phyloP scores from a whole-genome alignment of 2,329 filamentous ascomycete species.

The Phialophora verrucosa region DNA sequence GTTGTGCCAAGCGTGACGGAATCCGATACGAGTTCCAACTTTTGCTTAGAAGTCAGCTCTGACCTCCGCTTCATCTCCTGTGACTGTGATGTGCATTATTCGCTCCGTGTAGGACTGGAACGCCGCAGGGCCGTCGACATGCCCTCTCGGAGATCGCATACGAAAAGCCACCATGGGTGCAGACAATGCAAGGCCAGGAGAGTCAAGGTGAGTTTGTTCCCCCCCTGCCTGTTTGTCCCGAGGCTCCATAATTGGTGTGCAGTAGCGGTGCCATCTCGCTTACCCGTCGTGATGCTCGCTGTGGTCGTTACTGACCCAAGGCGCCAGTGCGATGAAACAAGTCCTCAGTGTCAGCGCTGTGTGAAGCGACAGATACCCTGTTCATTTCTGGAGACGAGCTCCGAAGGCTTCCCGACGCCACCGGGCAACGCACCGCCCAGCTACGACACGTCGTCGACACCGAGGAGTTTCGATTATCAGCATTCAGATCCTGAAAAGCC shows the following conservation, averaged over 20 bases:
- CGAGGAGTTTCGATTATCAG: constrained; percentile 32
- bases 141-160: constrained; percentile 40
- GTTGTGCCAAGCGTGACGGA: constrained; percentile 17
- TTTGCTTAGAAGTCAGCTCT: constrained; percentile 13
- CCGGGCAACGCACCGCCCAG: constrained; percentile 19
- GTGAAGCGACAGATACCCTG: constrained; percentile 39
- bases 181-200: constrained; percentile 39
- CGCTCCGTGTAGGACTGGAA: background rate
- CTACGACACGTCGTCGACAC: constrained; percentile 29
- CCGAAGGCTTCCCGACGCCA: constrained; percentile 31
- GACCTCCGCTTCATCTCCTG: background rate
- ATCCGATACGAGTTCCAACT: constrained; percentile 19
- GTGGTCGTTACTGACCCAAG: constrained; percentile 1
- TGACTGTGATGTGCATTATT: background rate
- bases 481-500: constrained; percentile 26
- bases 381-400: constrained; percentile 36
- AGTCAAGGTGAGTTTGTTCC: constrained; percentile 38
- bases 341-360: constrained; percentile 39
- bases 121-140: constrained; percentile 20
- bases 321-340: constrained; percentile 38
- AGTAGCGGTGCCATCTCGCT: constrained; percentile 15
- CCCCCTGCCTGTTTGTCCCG: constrained; percentile 7
- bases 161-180: constrained; percentile 40
- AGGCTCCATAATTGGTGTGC: constrained; percentile 23
- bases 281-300: background rate